Evolutionary conservation across 257 asterid species (phyloP).

Genomic region (Sherardia arvensis): DNA sequence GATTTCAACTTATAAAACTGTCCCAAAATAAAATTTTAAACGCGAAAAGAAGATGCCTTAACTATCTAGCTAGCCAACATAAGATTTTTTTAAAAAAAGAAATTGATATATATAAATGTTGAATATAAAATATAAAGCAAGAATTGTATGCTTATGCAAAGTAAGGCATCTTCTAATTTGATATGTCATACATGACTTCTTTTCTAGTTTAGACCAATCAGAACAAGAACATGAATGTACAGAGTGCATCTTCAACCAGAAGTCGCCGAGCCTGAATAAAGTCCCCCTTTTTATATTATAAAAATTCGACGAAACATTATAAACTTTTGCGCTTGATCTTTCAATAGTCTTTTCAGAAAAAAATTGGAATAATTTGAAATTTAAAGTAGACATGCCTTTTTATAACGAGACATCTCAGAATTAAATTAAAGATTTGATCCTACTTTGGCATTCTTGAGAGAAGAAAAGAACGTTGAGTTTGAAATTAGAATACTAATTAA

Average conservation of each 20-base stretch:
- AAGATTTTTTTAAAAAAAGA: too few species aligned
- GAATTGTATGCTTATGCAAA: slow-evolving; percentile 4
- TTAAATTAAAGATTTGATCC: neutral
- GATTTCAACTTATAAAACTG: too few species aligned
- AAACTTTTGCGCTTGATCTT: slow-evolving; percentile 20
- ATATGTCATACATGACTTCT: slow-evolving; percentile 12
- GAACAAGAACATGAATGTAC: slow-evolving; percentile 12
- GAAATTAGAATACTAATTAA: neutral
- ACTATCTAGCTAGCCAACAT: neutral
- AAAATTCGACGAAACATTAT: neutral
- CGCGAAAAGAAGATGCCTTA: neutral
- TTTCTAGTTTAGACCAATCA: slow-evolving; percentile 26
- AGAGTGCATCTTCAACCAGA: slow-evolving; percentile 24
- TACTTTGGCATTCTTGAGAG: neutral
- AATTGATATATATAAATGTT: neutral
- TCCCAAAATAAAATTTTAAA: too few species aligned
- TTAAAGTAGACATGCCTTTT: neutral
- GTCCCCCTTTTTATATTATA: slow-evolving; percentile 2
- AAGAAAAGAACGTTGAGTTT: too few species aligned
- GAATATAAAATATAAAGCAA: neutral
- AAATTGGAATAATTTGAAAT: neutral
- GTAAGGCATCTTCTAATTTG: slow-evolving; percentile 20
- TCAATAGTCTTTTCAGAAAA: neutral
- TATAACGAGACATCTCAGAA: neutral
- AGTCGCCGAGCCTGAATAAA: slow-evolving; percentile 21